Evolutionary conservation across 2,329 filamentous ascomycete species (phyloP).

Genomic region (Botrytis byssoidea): DNA sequence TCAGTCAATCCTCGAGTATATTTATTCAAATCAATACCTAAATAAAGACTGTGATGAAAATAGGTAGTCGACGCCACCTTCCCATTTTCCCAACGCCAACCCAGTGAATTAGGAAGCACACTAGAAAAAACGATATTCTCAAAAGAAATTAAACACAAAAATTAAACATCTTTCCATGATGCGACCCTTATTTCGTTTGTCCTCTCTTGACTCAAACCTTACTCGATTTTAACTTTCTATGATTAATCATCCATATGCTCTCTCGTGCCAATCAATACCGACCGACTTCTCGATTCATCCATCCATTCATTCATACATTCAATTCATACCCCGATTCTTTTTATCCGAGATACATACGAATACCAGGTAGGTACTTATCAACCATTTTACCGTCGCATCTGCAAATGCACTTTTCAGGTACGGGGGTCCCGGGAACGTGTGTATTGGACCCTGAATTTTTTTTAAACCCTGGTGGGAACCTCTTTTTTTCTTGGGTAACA

Average conservation of each 20-base stretch:
- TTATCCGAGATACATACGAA: not conserved
- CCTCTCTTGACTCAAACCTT: not conserved
- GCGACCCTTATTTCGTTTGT: not conserved
- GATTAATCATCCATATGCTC: not conserved
- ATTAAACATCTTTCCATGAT: not conserved
- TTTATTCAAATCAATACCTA: not conserved
- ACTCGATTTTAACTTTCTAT: not conserved
- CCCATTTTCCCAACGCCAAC: not conserved
- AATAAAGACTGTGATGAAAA: not conserved
- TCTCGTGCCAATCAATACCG: not conserved
- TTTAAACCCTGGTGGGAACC: not conserved
- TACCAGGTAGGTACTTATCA: not conserved
- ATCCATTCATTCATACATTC: not conserved
- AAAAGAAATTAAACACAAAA: not conserved
- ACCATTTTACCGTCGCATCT: not conserved
- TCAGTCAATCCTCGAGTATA: not conserved
- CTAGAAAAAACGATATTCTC: not conserved
- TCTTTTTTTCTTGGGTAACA: not conserved
- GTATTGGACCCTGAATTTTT: not conserved
- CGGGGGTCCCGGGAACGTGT: not conserved
- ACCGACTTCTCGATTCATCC: not conserved
- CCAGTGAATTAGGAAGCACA: not conserved
- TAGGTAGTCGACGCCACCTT: not conserved
- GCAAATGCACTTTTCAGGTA: not conserved
- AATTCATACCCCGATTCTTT: not conserved